Evolutionary conservation across 2,329 filamentous ascomycete genomes (phyloP).

Genomic region (Venturia carpophila): DNA sequence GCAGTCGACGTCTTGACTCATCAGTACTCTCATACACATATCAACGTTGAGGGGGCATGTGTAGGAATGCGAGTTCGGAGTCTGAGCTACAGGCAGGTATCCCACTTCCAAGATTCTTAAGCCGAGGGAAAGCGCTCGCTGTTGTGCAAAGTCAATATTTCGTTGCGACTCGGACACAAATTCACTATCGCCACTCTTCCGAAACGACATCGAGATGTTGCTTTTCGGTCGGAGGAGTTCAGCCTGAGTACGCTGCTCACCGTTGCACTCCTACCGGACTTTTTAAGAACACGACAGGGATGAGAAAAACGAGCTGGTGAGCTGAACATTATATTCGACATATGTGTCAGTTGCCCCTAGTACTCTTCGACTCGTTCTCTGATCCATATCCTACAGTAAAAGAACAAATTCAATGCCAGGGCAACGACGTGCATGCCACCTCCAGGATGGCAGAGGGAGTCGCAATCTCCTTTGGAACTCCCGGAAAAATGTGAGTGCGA

Average conservation of each 20-base stretch:
- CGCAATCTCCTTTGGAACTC: neutral
- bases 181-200: neutral
- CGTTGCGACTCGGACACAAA: neutral
- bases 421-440: constrained; percentile 9
- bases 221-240: neutral
- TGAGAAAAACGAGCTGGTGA: too few relatives aligned
- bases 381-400: neutral
- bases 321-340: neutral
- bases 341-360: neutral
- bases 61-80: neutral
- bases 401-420: neutral
- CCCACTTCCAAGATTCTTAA: neutral
- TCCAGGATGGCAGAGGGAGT: constrained; percentile 8
- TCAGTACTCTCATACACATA: neutral
- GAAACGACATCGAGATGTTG: neutral
- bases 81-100: neutral
- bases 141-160: neutral
- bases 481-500: neutral
- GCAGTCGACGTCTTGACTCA: neutral
- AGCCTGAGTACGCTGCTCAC: too few relatives aligned
- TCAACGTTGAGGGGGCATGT: neutral
- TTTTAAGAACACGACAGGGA: neutral
- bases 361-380: neutral
- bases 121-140: neutral
- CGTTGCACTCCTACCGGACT: neutral